phyloP scores from a whole-genome alignment of 768 basidiomycete genomes.

The Amanita inopinata region DNA sequence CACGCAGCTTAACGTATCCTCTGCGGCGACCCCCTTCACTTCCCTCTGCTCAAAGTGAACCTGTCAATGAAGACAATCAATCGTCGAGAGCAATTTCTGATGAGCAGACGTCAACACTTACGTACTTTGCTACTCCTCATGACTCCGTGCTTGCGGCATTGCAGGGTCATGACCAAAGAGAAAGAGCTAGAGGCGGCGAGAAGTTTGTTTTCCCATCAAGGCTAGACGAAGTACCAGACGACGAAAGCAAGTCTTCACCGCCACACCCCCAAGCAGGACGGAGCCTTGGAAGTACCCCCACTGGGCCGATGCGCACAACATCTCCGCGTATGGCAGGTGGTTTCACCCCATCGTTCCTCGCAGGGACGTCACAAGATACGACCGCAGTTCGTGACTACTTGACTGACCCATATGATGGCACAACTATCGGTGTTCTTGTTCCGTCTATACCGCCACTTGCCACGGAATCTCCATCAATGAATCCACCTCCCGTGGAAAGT shows the following conservation, averaged over 20 bases:
- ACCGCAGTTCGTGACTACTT: conserved; percentile 12
- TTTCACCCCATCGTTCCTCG: conserved; percentile 1
- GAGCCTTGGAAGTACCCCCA: not conserved
- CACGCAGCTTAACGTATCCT: too few species aligned
- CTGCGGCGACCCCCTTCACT: not conserved
- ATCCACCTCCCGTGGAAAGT: conserved; percentile 11
- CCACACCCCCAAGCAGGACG: not conserved
- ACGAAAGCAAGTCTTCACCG: not conserved
- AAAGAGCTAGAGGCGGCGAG: conserved; percentile 1
- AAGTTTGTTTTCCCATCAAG: not conserved
- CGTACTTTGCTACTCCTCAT: conserved; percentile 42
- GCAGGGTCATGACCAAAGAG: conserved; percentile 21
- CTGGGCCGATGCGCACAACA: not conserved
- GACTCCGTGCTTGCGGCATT: conserved; percentile 52
- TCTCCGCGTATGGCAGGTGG: conserved; percentile 6
- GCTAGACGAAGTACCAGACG: not conserved
- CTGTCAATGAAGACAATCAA: too few species aligned
- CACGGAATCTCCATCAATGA: conserved; percentile 9
- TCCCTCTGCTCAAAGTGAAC: not conserved
- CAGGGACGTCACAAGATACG: conserved; percentile 7
- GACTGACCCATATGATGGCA: conserved; percentile 42
- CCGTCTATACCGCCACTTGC: conserved; percentile 12
- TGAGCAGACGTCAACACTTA: too few species aligned
- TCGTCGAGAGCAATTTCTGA: too few species aligned
- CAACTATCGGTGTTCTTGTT: conserved; percentile 27